Conservation (phyloP, 2,329 filamentous ascomycete genomes). For the Camillea tinctor region DNA sequence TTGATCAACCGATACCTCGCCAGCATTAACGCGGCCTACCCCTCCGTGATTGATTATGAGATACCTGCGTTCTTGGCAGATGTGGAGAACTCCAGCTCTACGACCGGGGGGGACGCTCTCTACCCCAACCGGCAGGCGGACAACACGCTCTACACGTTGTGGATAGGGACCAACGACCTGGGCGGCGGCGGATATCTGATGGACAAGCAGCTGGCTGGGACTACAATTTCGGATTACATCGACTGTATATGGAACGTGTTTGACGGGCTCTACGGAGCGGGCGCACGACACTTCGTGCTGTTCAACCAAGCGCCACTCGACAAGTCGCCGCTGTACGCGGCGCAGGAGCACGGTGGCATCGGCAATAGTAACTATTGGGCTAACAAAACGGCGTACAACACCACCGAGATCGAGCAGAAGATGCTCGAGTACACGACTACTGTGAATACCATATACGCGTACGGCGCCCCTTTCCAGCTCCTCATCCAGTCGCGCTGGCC, state of each 20-base stretch:
- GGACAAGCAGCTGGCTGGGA: constrained; percentile 59
- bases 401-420: constrained; percentile 46
- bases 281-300: constrained; percentile 69
- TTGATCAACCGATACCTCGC: constrained; percentile 57
- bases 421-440: constrained; percentile 49
- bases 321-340: constrained; percentile 64
- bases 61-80: constrained; percentile 57
- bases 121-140: constrained; percentile 46
- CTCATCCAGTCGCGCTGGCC: constrained; percentile 48
- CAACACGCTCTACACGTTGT: constrained; percentile 71
- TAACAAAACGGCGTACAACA: constrained; percentile 46
- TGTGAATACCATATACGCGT: constrained; percentile 49
- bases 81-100: constrained; percentile 30
- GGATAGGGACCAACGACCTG: constrained; percentile 82
- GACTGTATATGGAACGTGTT: constrained; percentile 67
- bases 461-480: constrained; percentile 48
- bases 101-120: constrained; percentile 32
- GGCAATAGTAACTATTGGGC: constrained; percentile 45
- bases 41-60: constrained; percentile 62
- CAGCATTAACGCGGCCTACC: constrained; percentile 54
- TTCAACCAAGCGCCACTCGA: constrained; percentile 69
- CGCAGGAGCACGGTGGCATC: constrained; percentile 42
- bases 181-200: constrained; percentile 64
- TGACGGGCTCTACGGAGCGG: constrained; percentile 61
- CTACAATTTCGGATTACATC: constrained; percentile 59